Base-by-base conservation (phyloP, 495 filamentous ascomycete species). In the Diplogelasinospora grovesii region DNA sequence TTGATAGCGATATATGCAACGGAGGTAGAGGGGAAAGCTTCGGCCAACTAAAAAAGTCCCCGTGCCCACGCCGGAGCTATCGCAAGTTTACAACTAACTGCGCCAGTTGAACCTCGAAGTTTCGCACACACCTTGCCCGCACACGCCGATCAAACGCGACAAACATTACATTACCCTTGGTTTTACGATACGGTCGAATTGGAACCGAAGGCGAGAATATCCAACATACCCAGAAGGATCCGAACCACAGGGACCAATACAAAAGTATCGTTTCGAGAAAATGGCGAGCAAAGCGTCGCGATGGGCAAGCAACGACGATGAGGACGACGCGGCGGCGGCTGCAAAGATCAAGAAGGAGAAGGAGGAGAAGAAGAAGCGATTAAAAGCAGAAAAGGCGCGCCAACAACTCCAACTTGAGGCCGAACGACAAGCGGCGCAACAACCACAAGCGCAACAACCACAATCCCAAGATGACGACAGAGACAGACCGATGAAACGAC, bases 361-460 rank as follows among this genome's bases (percentile, higher is more conserved):
- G 64, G 90, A 95, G 59, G 80, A 85, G 43, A 94, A 89, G 67
- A 87, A 82, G 67, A 87, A 82, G 63, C 81, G 82, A 36, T 64
- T 79, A 22, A 97, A 93, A 60, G 84, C 78, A n/a, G 83, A 85
- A 48, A 89, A 86, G 59, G 83, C 87, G 52, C 82, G 81, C n/a
- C n/a, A n/a, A n/a, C n/a, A n/a, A n/a, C n/a, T n/a, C 50, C 80
- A 79, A 50, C 72, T 76, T 20, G 81, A 89, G 52, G 75, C 77
- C 45, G 71, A 74, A 37, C 67, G 60, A 43, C 63, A 57, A 63
- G 63, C 47, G 57, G 57, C n/a, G 52, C 54, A 18, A 54, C 54
- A 48, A 45, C 56, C 6, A 45, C 55, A 13, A 56, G 41, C 46
- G 24, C 39, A 43, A 42, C 31, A 23, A 33, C 20, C 13, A 25